Percentiles rank a stretch among this genome's conserved stretches.
Evolutionary conservation across 148 eudicot genomes (phyloP).

Genomic region (Suaeda aralocaspica): DNA sequence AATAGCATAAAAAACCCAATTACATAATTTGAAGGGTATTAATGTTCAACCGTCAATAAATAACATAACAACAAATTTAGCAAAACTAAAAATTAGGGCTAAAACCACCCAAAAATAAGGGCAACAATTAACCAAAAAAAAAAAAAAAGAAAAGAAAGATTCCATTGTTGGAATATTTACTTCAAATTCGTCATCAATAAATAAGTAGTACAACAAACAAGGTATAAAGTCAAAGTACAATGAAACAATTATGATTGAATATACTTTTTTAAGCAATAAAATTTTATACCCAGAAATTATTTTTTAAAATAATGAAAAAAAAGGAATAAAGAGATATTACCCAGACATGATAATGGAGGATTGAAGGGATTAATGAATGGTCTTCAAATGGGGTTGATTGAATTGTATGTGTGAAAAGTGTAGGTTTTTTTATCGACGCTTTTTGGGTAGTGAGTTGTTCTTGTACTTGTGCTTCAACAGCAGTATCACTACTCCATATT

Average conservation of each 20-base stretch:
- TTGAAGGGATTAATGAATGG: not conserved
- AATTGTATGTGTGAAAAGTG: not conserved
- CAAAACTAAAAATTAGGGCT: too few relatives aligned
- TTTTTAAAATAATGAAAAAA: not conserved
- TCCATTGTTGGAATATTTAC: too few relatives aligned
- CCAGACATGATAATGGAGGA: slow-evolving; percentile 29
- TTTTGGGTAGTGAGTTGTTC: not conserved
- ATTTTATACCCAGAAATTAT: not conserved
- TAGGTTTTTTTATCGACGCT: not conserved
- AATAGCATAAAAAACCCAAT: too few relatives aligned
- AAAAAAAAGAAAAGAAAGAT: too few relatives aligned
- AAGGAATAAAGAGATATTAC: slow-evolving; percentile 9
- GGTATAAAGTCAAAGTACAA: too few relatives aligned
- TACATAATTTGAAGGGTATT: too few relatives aligned
- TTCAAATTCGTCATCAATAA: too few relatives aligned
- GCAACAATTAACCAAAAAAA: too few relatives aligned
- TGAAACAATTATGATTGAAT: not conserved
- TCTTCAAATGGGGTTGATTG: not conserved
- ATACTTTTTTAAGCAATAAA: not conserved
- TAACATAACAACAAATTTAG: too few relatives aligned
- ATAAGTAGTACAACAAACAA: not conserved
- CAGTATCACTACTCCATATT: not conserved
- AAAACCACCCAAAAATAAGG: too few relatives aligned
- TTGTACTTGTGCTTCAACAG: too few relatives aligned
- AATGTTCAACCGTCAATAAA: too few relatives aligned